These are phyloP conservation scores for Thermothielavioides terrestris DNA, from an alignment of 495 filamentous ascomycete genomes.

Conservation along the genomic window DNA sequence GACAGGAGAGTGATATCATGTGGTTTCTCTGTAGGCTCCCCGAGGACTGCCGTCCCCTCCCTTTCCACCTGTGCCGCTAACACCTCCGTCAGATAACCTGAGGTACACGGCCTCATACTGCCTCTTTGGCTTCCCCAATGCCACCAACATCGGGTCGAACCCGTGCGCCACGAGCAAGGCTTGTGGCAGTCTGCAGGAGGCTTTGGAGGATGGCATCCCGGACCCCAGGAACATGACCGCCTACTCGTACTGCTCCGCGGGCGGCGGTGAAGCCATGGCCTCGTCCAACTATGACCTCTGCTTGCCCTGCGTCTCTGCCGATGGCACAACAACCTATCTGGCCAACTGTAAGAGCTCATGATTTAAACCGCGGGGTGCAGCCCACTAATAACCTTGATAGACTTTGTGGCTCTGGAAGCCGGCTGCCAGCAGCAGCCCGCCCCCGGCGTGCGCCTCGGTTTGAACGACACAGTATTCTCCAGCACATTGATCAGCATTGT, in stretches of 20 bases:
- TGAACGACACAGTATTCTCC: conserved; percentile 44
- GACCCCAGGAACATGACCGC: conserved; percentile 22
- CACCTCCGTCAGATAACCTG: conserved; percentile 31
- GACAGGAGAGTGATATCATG: conserved; percentile 38
- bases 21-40: conserved; percentile 51
- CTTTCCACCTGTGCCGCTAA: background rate
- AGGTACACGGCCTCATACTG: conserved; percentile 39
- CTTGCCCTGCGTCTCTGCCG: conserved; percentile 31
- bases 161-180: conserved; percentile 37
- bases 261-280: conserved; percentile 21
- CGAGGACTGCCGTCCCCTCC: conserved; percentile 20
- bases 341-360: conserved; percentile 29
- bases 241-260: conserved; percentile 34
- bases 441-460: conserved; percentile 30
- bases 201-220: conserved; percentile 26
- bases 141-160: conserved; percentile 25
- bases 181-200: conserved; percentile 28
- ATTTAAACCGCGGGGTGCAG: too few relatives aligned
- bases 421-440: conserved; percentile 42
- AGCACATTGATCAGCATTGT: conserved; percentile 31
- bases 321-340: conserved; percentile 29
- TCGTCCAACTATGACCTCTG: conserved; percentile 25
- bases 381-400: conserved; percentile 21
- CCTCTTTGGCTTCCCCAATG: conserved; percentile 39
- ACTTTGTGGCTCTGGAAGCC: conserved; percentile 38